Percentiles rank a stretch among this genome's conserved stretches.
Evolutionary conservation across 2,329 filamentous ascomycete genomes (phyloP).

Genomic region (Epicoccum sorghinum): DNA sequence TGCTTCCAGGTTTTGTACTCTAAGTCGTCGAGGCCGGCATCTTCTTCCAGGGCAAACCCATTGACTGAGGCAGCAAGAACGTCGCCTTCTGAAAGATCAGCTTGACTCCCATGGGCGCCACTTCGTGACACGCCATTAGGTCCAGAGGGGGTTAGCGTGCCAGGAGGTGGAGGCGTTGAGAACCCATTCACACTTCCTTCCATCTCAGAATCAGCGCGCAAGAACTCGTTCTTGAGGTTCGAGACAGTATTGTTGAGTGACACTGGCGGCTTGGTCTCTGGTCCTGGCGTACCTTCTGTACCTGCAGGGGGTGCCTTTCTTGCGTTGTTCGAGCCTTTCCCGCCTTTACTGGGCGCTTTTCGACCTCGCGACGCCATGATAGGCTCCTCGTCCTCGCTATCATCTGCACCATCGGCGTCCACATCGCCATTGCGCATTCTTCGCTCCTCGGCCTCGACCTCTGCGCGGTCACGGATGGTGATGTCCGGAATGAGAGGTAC

Average conservation of each 20-base stretch:
- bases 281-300: constrained; percentile 78
- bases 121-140: constrained; percentile 69
- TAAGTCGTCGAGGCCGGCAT: constrained; percentile 81
- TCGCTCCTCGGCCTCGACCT: constrained; percentile 77
- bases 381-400: constrained; percentile 90
- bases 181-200: constrained; percentile 85
- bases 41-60: constrained; percentile 71
- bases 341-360: constrained; percentile 79
- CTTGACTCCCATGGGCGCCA: constrained; percentile 68
- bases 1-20: constrained; percentile 99
- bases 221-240: constrained; percentile 58
- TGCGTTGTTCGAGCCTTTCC: constrained; percentile 67
- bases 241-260: constrained; percentile 56
- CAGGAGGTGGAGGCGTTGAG: constrained; percentile 80
- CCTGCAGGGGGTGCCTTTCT: constrained; percentile 75
- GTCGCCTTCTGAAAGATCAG: constrained; percentile 87
- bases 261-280: constrained; percentile 75
- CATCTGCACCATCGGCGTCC: constrained; percentile 81
- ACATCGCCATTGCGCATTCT: constrained; percentile 83
- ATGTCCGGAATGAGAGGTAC: constrained; percentile 95
- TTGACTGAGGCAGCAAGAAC: constrained; percentile 69
- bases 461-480: constrained; percentile 84
- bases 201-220: constrained; percentile 75
- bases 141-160: constrained; percentile 77
- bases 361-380: constrained; percentile 97